Base-by-base conservation (phyloP, 345 rosid species). In the Angophora floribunda region DNA sequence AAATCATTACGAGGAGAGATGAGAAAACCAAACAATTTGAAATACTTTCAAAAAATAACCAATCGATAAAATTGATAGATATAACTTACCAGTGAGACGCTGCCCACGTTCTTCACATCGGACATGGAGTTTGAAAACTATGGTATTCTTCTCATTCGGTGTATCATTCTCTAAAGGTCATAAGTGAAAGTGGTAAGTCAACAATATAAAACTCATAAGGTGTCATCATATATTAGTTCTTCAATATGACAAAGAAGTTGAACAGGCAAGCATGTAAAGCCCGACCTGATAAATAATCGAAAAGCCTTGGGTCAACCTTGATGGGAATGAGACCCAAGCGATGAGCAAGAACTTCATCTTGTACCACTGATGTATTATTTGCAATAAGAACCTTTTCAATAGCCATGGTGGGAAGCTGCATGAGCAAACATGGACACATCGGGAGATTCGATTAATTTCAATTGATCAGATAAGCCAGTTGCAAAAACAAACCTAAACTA, bases 261-360 rank as follows among this genome's bases (percentile, higher is more conserved):
- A 30, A 86, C 87, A 86, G 30, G 63, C 44, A 51, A 52, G 55
- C 28, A 51, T n/a, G 61, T 85, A 19, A 49, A 88, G 85, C 41
- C 88, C 79, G 59, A 96, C 98, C 99, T 87, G 99, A 94, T 87
- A 98, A 88, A 93, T 95, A 95, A 55, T 96, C 98, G 87, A 98
- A 98, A 78, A 92, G 94, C 92, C 98, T 94, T 15, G 99, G 98
- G 89, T 98, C 99, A 87, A 90, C 96, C 30, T 89, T 88, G 88
- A 97, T 91, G 19, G 99, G 99, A 93, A 96, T 92, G 52, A 97
- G 97, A 89, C 99, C 99, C 92, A 98, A 92, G 90, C 98, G 95
- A 87, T 97, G 99, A 80, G 99, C 93, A 92, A 97, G 98, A 89
- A 98, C 98, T 91, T 98, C 99, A 67, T 98, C 99, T 91, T 94